These are phyloP conservation scores for Calonectria montana DNA, from an alignment of 2,329 filamentous ascomycete species.

Conservation along the genomic window DNA sequence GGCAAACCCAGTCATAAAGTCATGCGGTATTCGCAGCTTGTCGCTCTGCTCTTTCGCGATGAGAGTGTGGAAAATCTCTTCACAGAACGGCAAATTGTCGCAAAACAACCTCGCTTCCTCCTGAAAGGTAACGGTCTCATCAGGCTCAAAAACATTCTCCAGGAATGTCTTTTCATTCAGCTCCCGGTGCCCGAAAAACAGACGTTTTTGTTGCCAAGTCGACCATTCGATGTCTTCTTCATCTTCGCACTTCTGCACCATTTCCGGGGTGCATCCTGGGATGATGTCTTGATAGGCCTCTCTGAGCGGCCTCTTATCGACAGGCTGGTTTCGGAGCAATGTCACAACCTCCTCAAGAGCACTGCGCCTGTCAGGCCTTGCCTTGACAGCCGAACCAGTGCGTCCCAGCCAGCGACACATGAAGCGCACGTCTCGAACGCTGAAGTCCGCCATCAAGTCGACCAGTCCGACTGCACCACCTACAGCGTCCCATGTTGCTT, in stretches of 20 bases:
- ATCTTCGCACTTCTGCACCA: slow-evolving; percentile 36
- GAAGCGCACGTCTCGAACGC: slow-evolving; percentile 32
- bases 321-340: slow-evolving; percentile 22
- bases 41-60: slow-evolving; percentile 13
- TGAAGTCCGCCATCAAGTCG: slow-evolving; percentile 39
- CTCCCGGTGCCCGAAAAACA: slow-evolving; percentile 32
- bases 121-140: background rate
- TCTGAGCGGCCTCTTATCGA: slow-evolving; percentile 35
- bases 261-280: slow-evolving; percentile 33
- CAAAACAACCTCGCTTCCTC: slow-evolving; percentile 24
- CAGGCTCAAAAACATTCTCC: slow-evolving; percentile 24
- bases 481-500: slow-evolving; percentile 34
- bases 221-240: slow-evolving; percentile 28
- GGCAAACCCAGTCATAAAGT: slow-evolving; percentile 33
- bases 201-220: slow-evolving; percentile 14
- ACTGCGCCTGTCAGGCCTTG: slow-evolving; percentile 33
- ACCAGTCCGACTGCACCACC: slow-evolving; percentile 37
- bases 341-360: slow-evolving; percentile 35
- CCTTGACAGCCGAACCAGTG: slow-evolving; percentile 34
- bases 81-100: slow-evolving; percentile 29
- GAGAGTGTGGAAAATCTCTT: slow-evolving; percentile 27
- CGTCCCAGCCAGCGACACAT: slow-evolving; percentile 35
- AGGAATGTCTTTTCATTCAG: slow-evolving; percentile 31
- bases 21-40: slow-evolving; percentile 19
- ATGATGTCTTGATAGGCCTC: slow-evolving; percentile 39